These are phyloP conservation scores for Kingdonia uniflora DNA, from an alignment of 164 flowering plant species.

Conservation along the genomic window DNA sequence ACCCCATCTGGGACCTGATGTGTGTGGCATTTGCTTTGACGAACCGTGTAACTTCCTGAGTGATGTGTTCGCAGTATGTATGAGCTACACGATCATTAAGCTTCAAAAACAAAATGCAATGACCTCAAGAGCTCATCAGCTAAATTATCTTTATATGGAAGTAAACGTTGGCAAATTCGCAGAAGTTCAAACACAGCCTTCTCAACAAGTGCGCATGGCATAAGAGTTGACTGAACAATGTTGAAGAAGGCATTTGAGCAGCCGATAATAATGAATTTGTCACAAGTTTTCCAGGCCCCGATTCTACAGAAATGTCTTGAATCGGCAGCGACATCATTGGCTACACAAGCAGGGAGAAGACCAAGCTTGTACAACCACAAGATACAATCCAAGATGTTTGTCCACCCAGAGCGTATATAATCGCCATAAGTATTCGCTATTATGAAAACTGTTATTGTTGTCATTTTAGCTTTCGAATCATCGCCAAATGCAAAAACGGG, in stretches of 20 bases:
- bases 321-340: slow-evolving; percentile 24
- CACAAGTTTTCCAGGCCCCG: slow-evolving; percentile 19
- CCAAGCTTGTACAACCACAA: slow-evolving; percentile 33
- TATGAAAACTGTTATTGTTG: slow-evolving; percentile 28
- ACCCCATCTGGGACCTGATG: slow-evolving; percentile 32
- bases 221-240: slow-evolving; percentile 29
- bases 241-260: slow-evolving; percentile 21
- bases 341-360: slow-evolving; percentile 28
- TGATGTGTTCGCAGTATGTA: slow-evolving; percentile 38
- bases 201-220: slow-evolving; percentile 35
- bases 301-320: slow-evolving; percentile 20
- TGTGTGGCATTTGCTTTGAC: slow-evolving; percentile 33
- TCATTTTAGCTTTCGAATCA: slow-evolving; percentile 34
- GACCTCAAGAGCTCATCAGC: slow-evolving; percentile 35
- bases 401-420: slow-evolving; percentile 34
- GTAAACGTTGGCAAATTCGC: slow-evolving; percentile 30
- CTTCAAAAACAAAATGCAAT: slow-evolving; percentile 26
- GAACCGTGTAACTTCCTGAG: slow-evolving; percentile 29
- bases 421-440: slow-evolving; percentile 32
- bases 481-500: slow-evolving; percentile 26
- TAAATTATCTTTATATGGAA: slow-evolving; percentile 30
- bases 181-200: slow-evolving; percentile 37
- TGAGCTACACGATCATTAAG: slow-evolving; percentile 40
- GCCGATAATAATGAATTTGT: slow-evolving; percentile 16
- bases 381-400: slow-evolving; percentile 32